Evolutionary conservation across 768 basidiomycete genomes (phyloP).

Genomic region (Amanita phalloides): DNA sequence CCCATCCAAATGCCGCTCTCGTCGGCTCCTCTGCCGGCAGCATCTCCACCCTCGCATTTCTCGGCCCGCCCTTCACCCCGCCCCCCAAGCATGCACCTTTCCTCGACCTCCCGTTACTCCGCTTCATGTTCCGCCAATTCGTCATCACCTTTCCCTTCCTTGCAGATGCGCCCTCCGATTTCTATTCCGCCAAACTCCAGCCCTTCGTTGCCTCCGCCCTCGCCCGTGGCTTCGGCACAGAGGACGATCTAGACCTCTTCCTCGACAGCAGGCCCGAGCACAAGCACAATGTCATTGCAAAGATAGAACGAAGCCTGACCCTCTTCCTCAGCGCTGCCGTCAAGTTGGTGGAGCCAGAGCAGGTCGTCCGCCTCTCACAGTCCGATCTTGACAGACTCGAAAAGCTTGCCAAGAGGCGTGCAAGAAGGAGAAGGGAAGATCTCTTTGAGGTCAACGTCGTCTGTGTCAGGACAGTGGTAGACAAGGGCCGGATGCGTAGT

Average conservation of each 20-base stretch:
- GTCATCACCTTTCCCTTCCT: constrained; percentile 95
- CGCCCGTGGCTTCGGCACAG: constrained; percentile 65
- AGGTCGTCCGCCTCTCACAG: constrained; percentile 85
- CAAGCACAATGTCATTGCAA: constrained; percentile 47
- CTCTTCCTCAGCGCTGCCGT: constrained; percentile 76
- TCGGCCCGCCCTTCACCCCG: constrained; percentile 80
- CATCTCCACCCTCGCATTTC: constrained; percentile 67
- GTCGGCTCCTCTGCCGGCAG: constrained; percentile 21
- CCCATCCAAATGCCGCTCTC: not conserved
- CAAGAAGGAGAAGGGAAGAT: constrained; percentile 38
- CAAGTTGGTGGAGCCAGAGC: constrained; percentile 76
- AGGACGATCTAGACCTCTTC: constrained; percentile 23
- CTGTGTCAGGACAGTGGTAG: constrained; percentile 71
- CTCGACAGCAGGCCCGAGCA: constrained; percentile 12
- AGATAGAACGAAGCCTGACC: constrained; percentile 76
- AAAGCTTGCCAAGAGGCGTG: constrained; percentile 51
- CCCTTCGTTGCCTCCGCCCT: constrained; percentile 83
- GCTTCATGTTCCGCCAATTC: constrained; percentile 87
- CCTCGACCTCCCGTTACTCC: constrained; percentile 78
- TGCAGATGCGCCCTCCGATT: constrained; percentile 76
- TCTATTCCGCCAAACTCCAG: constrained; percentile 92
- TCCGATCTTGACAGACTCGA: constrained; percentile 75
- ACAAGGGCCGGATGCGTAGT: constrained; percentile 80
- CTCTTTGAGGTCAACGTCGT: constrained; percentile 89
- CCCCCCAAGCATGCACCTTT: constrained; percentile 45